Evolutionary conservation across 495 filamentous ascomycete species (phyloP), one percentile per base, ranked within the genome.

Genomic region (Penicillium salamii): DNA sequence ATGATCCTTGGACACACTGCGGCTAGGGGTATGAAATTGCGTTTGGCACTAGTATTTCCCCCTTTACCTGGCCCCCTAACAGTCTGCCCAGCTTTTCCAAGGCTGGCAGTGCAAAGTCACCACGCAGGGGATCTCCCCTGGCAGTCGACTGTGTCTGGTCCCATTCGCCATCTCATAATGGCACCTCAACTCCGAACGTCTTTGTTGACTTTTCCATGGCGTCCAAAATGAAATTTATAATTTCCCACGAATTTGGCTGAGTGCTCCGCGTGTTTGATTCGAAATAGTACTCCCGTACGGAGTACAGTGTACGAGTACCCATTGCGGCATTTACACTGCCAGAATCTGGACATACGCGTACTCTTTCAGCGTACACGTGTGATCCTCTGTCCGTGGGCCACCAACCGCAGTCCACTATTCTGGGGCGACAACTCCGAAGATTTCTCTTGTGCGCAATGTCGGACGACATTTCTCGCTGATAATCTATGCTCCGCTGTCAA

Each of bases 391-490:
- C 72, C 77, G 1, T 69, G 70, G 48, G 70, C 70, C 0, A 71
- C 71, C 36, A 75, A 77, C 52, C 64, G 65, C 6, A 55, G 49
- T 7, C 65, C 64, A 0, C 49, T 68, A 11, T 69, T 74, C 52
- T 77, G 73, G 73, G 73, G 70, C 21, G 50, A 53, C 0, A 64
- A 68, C 9, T 70, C 67, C 1, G 68, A 76, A 0, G 49, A 63
- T 1, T 80, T 78, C 47, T 21, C 63, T 1, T 76, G 76, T 0
- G 69, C 74, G 43, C 74, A 76, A 8, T 80, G 76, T 11, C 11
- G 12, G 11, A 3, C 29, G 29, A 13, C 29, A 7, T 7, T 8
- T 32, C 12, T 32, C 29, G 29, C 29, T 32, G 12, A 32, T 32
- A 3, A 13, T 3, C 12, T 12, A 8, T 32, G 12, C 29, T 11